Base-by-base conservation (phyloP, 2,329 filamentous ascomycete species). In the Aspergillus spinulosporus region DNA sequence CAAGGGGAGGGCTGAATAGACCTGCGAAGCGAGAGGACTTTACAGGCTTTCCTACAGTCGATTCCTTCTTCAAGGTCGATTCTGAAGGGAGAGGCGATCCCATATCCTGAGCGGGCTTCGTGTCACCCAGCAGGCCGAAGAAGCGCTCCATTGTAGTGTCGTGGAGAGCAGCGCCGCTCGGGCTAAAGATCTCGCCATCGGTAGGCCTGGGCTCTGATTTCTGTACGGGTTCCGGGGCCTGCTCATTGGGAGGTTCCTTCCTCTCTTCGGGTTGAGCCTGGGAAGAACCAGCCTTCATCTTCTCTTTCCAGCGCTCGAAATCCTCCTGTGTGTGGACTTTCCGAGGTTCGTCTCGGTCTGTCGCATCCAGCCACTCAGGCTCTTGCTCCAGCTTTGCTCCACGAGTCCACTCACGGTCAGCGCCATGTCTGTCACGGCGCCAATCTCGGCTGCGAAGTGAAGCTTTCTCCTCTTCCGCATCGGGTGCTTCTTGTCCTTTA, bases 301-400 rank as follows among this genome's bases (percentile, higher is more conserved):
- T 83, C 65, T 95, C 90, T 81, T 96, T 96, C 86, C 93, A 97
- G 64, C 90, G 90, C 75, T 95, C 88, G 72, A 97, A 95, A 63
- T 97, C 92, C 68, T 95, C 92, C 66, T 90, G 88, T 0, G 92
- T 96, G 65, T 90, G 89, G 4, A 82, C 83, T 65, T 88, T 84
- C 36, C 83, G 78, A 65, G 88, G 85, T 50, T 90, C 88, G 57
- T 88, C 87, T 21, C 81, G 75, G 44, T 80, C 81, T 12, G 86
- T 85, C 57, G 87, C 83, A 68, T 95, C 91, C 73, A 96, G 81
- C 93, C 92, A 96, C 73, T 96, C 92, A 4, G 93, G 92, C 49
- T 96, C 90, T 62, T 89, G 86, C 69, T 95, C 91, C 62, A 82
- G 73, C 60, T 80, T 82, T 39, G 72, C 76, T 54, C 78, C 77